These are phyloP conservation scores for Nidularia pulvinata DNA, from an alignment of 768 basidiomycete genomes.

Conservation along the genomic window DNA sequence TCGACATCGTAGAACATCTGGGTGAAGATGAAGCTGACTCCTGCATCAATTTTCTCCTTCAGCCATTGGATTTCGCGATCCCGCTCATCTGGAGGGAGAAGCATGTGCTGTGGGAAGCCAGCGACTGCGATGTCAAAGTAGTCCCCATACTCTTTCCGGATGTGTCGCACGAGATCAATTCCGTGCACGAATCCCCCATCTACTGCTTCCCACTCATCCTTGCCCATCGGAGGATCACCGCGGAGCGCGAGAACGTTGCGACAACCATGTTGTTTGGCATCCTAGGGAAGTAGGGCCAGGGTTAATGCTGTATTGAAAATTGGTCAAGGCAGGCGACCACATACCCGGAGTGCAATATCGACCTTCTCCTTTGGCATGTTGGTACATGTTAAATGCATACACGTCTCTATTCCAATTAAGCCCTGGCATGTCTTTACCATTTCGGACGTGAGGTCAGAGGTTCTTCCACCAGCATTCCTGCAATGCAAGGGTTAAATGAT, in stretches of 20 bases:
- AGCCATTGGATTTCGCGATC: conserved; percentile 81
- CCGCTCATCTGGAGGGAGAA: conserved; percentile 71
- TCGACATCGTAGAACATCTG: conserved; percentile 98
- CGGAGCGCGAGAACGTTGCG: conserved; percentile 92
- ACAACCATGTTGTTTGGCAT: conserved; percentile 88
- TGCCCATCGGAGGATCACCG: conserved; percentile 89
- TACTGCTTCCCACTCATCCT: conserved; percentile 90
- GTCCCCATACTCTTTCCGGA: conserved; percentile 79
- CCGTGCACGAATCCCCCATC: conserved; percentile 91
- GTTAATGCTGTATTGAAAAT: conserved; percentile 1
- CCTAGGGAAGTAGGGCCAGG: conserved; percentile 40
- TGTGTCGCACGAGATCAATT: conserved; percentile 90
- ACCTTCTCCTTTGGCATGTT: conserved; percentile 98
- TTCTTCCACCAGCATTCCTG: conserved; percentile 97
- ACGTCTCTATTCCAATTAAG: conserved; percentile 92
- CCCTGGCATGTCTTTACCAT: conserved; percentile 95
- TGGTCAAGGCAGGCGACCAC: conserved; percentile 20
- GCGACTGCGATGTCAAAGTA: conserved; percentile 96
- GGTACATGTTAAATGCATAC: conserved; percentile 99
- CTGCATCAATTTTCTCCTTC: conserved; percentile 91
- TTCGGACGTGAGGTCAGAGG: conserved; percentile 91
- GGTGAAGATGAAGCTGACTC: conserved; percentile 93
- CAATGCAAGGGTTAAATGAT: conserved; percentile 1
- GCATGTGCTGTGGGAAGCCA: conserved; percentile 87
- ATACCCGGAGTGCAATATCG: conserved; percentile 84